These are phyloP conservation scores for Salix suchowensis DNA, from an alignment of 345 rosid genomes.

Conservation along the genomic window DNA sequence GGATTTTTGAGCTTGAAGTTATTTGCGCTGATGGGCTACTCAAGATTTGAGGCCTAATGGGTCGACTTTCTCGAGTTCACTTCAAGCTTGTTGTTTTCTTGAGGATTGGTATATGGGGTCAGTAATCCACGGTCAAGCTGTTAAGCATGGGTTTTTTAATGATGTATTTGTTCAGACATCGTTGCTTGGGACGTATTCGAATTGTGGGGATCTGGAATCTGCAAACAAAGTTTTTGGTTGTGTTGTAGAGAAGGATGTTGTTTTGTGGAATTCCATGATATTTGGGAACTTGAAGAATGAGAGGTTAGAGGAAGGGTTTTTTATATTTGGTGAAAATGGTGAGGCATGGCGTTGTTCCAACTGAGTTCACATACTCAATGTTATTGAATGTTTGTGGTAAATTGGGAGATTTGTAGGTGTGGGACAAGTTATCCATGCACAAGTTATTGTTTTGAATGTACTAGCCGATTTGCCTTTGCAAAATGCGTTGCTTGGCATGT, in stretches of 20 bases:
- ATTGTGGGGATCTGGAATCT: conserved; percentile 59
- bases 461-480: conserved; percentile 54
- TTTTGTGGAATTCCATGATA: conserved; percentile 76
- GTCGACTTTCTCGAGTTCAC: conserved; percentile 61
- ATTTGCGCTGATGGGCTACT: conserved; percentile 30
- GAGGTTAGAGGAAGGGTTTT: conserved; percentile 40
- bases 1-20: conserved; percentile 34
- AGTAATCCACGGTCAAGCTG: conserved; percentile 44
- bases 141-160: conserved; percentile 43
- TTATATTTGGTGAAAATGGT: conserved; percentile 48
- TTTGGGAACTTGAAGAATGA: conserved; percentile 63
- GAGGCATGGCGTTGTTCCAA: conserved; percentile 46
- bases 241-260: conserved; percentile 51
- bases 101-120: conserved; percentile 51
- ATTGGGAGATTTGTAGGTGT: conserved; percentile 32
- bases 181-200: conserved; percentile 65
- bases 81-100: conserved; percentile 51
- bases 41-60: conserved; percentile 57
- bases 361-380: conserved; percentile 66
- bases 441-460: conserved; percentile 32
- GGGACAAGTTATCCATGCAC: conserved; percentile 62
- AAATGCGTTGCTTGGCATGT: conserved; percentile 85
- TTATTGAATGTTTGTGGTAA: conserved; percentile 62
- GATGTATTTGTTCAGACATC: conserved; percentile 66
- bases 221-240: conserved; percentile 43